Conservation (phyloP, 2,329 filamentous ascomycete genomes). For the Aspergillus pseudoterreus region DNA sequence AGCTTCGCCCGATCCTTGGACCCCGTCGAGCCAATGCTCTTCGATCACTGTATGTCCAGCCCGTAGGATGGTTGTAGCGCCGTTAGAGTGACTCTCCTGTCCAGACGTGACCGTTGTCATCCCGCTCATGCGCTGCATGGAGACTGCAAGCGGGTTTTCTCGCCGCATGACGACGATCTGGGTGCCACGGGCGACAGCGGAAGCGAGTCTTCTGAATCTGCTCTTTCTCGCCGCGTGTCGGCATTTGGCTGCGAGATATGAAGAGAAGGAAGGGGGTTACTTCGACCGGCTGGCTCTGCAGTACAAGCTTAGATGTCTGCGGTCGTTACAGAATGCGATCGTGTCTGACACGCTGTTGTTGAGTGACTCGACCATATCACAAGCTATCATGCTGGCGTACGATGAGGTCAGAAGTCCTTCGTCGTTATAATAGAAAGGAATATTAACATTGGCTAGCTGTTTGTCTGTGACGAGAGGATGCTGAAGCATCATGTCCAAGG, state of each 20-base stretch:
- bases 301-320: neutral
- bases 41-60: conserved; percentile 19
- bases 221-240: conserved; percentile 15
- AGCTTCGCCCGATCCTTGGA: conserved; percentile 10
- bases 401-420: conserved; percentile 13
- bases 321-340: neutral
- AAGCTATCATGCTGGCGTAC: conserved; percentile 20
- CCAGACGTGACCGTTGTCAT: neutral
- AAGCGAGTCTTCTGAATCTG: conserved; percentile 12
- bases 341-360: conserved; percentile 4
- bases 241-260: conserved; percentile 9
- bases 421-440: neutral
- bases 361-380: conserved; percentile 14
- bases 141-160: neutral
- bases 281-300: neutral
- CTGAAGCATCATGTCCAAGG: neutral
- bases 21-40: conserved; percentile 13
- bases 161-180: neutral
- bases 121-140: neutral
- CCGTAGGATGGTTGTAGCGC: conserved; percentile 6
- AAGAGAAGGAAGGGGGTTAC: neutral
- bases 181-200: conserved; percentile 5
- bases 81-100: neutral
- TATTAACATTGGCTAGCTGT: neutral
- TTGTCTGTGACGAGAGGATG: neutral